Percentiles rank a stretch among this genome's conserved stretches.
phyloP scores from a whole-genome alignment of 805 yeast species.

The Hanseniaspora meyeri region DNA sequence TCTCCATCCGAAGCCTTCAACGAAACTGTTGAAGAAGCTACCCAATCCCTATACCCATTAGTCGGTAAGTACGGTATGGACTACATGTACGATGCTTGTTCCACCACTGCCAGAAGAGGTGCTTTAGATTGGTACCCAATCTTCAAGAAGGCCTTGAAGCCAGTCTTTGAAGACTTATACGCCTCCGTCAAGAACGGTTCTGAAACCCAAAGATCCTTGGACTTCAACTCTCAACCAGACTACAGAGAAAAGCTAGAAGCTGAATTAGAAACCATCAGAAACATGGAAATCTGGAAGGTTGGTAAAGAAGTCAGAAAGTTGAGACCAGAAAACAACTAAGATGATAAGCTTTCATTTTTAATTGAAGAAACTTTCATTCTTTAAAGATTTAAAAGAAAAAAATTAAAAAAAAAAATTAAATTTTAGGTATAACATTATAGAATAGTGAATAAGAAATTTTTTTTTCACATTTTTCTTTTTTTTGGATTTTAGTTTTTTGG shows the following conservation, averaged over 20 bases:
- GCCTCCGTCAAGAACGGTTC: conserved; percentile 89
- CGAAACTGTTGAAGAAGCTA: conserved; percentile 99
- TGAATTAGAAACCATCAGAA: conserved; percentile 87
- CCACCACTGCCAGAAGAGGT: conserved; percentile 99
- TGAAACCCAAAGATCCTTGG: conserved; percentile 96
- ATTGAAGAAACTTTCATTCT: neutral
- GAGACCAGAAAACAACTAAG: conserved; percentile 95
- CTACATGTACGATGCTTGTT: conserved; percentile 99
- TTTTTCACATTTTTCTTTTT: neutral
- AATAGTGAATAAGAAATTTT: conserved; percentile 11
- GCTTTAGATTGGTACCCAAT: conserved; percentile 99
- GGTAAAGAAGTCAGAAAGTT: conserved; percentile 99
- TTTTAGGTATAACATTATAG: conserved; percentile 12
- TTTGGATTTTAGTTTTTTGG: neutral
- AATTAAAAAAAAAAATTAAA: neutral
- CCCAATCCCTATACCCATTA: conserved; percentile 98
- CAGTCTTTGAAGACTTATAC: conserved; percentile 93
- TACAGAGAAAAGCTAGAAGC: conserved; percentile 92
- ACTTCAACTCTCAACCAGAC: conserved; percentile 95
- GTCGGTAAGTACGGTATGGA: conserved; percentile 99
- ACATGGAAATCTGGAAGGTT: conserved; percentile 98
- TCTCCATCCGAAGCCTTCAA: conserved; percentile 99
- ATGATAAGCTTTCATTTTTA: neutral
- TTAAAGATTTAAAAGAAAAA: neutral
- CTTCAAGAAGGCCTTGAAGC: conserved; percentile 97